phyloP scores from a whole-genome alignment of 176 grass and related monocot genomes.

The Musa beccarii region DNA sequence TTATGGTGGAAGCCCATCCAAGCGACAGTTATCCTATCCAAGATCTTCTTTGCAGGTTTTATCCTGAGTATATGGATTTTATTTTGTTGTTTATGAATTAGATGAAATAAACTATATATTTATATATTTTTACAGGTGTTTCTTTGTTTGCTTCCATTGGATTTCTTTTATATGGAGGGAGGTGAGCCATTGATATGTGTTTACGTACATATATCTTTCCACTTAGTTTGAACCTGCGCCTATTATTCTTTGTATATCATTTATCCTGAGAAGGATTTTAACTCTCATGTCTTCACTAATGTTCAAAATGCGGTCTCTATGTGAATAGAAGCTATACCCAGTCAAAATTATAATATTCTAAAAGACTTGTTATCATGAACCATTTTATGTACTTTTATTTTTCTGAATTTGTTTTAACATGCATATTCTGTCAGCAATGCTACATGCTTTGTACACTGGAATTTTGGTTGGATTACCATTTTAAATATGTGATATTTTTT shows the following conservation, averaged over 20 bases:
- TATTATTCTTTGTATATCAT: background rate
- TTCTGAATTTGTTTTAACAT: no score
- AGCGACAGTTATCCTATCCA: background rate
- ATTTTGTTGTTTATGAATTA: background rate
- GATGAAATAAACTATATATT: background rate
- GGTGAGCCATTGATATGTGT: background rate
- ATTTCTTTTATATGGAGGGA: conserved; percentile 3
- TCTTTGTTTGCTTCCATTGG: conserved; percentile 7
- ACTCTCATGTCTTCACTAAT: no score
- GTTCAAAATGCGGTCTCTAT: no score
- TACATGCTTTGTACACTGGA: no score
- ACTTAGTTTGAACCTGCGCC: background rate
- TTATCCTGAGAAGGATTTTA: background rate
- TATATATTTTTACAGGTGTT: background rate
- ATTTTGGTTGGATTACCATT: no score
- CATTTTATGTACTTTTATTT: no score
- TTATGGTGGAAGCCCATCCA: conserved; percentile 8
- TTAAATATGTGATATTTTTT: no score
- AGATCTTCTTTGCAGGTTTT: conserved; percentile 6
- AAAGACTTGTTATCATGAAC: no score
- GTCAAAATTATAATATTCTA: no score
- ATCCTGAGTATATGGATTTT: no score
- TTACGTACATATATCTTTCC: background rate
- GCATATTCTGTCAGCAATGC: no score
- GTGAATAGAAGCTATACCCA: no score